Evolutionary conservation across 306 rosid species (phyloP).

Genomic region (Coriaria nepalensis): DNA sequence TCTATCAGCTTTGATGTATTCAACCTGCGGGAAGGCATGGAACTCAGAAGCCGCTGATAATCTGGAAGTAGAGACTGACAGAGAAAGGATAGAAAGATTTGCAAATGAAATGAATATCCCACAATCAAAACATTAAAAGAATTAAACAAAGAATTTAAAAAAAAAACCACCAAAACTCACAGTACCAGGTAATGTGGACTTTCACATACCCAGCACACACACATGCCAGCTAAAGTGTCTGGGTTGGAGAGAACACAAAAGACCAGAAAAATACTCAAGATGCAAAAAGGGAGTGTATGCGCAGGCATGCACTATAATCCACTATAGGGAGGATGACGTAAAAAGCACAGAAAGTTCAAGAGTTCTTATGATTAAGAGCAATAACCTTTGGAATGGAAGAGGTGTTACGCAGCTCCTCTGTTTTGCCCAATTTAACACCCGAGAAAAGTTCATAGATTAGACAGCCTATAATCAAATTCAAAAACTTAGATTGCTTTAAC

Average conservation of each 20-base stretch:
- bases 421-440: conserved; percentile 67
- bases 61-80: conserved; percentile 95
- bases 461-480: conserved; percentile 49
- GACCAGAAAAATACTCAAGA: too few species aligned
- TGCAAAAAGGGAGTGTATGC: too few species aligned
- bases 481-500: conserved; percentile 5
- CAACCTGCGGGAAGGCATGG: conserved; percentile 89
- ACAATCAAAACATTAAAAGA: conserved; percentile 13
- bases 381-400: conserved; percentile 85
- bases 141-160: neutral
- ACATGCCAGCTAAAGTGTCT: too few species aligned
- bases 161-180: too few species aligned
- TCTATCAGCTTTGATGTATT: conserved; percentile 91
- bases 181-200: too few species aligned
- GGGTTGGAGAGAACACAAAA: too few species aligned
- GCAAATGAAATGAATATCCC: conserved; percentile 36
- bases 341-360: conserved; percentile 3
- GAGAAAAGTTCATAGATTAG: conserved; percentile 90
- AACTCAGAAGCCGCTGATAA: conserved; percentile 94
- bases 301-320: too few species aligned
- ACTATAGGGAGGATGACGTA: neutral
- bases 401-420: conserved; percentile 90
- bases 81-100: conserved; percentile 33
- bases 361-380: conserved; percentile 8
- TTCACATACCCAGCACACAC: too few species aligned